Evolutionary conservation across 2,329 filamentous ascomycete species (phyloP).

Genomic region (Pseudomassariella vexata): DNA sequence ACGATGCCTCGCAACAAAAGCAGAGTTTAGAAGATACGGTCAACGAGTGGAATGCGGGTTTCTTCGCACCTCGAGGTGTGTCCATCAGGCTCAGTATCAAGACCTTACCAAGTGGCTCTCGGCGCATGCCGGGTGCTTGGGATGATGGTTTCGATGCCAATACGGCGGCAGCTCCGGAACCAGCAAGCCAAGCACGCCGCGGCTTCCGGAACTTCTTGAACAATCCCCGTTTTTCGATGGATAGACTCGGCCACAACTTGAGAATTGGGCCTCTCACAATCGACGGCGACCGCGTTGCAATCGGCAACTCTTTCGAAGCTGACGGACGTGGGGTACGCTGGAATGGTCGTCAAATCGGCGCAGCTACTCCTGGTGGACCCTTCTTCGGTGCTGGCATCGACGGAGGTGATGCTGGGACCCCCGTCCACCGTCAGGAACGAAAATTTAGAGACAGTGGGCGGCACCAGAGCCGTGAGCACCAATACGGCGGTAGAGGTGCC

Average conservation of each 20-base stretch:
- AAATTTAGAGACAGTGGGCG: neutral
- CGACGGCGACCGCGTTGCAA: conserved; percentile 35
- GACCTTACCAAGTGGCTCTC: neutral
- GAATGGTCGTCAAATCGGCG: conserved; percentile 36
- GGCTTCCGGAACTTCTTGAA: conserved; percentile 6
- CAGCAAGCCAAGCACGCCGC: neutral
- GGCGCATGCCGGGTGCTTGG: conserved; percentile 26
- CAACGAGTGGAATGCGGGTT: conserved; percentile 51
- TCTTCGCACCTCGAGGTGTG: conserved; percentile 47
- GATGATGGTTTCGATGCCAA: conserved; percentile 8
- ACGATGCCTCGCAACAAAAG: conserved; percentile 16
- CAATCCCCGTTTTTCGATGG: conserved; percentile 10
- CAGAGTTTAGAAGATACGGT: conserved; percentile 34
- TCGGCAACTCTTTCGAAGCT: conserved; percentile 36
- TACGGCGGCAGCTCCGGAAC: neutral
- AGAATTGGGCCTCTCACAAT: conserved; percentile 33
- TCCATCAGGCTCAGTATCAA: conserved; percentile 27
- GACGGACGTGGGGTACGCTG: conserved; percentile 40
- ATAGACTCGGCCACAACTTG: conserved; percentile 19
- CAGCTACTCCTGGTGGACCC: neutral
- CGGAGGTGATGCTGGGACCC: conserved; percentile 12
- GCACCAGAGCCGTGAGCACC: neutral
- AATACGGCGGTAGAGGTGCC: neutral
- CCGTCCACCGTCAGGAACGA: neutral
- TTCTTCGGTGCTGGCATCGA: neutral